phyloP scores from a whole-genome alignment of 2,329 filamentous ascomycete species.

The Xylaria sp. region DNA sequence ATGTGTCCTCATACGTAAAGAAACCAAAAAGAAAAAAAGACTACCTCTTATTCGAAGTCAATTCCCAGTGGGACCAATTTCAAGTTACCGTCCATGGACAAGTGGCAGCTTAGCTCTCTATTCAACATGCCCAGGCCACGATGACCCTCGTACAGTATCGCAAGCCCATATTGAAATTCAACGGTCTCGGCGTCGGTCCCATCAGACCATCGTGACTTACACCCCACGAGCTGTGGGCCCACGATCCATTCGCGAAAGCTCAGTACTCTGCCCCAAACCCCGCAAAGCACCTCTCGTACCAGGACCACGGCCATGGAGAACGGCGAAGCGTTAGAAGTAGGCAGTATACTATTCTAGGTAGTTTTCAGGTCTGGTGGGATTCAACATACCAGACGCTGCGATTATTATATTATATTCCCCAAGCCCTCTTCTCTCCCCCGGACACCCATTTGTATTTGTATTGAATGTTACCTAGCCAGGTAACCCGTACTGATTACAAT shows the following conservation, averaged over 20 bases:
- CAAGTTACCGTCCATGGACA: background rate
- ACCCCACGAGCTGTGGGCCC: slow-evolving; percentile 11
- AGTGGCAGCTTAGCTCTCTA: background rate
- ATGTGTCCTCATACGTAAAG: background rate
- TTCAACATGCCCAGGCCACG: background rate
- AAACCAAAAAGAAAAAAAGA: too few relatives aligned
- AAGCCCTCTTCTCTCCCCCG: background rate
- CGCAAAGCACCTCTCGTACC: slow-evolving; percentile 22
- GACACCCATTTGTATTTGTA: background rate
- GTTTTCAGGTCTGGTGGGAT: background rate
- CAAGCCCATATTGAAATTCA: background rate
- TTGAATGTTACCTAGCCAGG: background rate
- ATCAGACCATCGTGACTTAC: slow-evolving; percentile 2
- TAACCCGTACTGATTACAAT: background rate
- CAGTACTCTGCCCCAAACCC: slow-evolving; percentile 8
- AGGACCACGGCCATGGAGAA: slow-evolving; percentile 21
- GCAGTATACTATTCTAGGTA: background rate
- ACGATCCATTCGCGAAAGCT: background rate
- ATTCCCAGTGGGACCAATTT: background rate
- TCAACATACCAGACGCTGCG: background rate
- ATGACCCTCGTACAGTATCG: background rate
- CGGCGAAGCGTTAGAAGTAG: background rate
- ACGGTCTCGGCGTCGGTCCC: background rate
- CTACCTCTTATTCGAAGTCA: background rate
- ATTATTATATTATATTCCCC: background rate